Conservation (phyloP, 305 asterid genomes). For the Rubia balearica region DNA sequence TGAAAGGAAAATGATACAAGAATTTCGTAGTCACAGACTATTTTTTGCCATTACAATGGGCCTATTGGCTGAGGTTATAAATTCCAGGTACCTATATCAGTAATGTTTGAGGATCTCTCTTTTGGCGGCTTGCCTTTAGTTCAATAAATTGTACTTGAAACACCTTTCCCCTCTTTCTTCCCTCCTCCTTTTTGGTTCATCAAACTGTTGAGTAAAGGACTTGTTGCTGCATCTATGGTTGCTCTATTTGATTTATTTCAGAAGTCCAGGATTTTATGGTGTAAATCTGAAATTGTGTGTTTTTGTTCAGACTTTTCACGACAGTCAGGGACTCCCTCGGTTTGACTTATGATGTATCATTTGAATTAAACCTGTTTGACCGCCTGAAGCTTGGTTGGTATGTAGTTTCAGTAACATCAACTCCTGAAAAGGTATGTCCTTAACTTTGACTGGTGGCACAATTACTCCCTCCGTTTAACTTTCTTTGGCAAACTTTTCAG, state of each 20-base stretch:
- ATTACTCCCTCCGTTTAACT: not conserved
- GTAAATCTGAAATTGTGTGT: not conserved
- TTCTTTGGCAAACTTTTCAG: no score
- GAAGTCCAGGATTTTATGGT: not conserved
- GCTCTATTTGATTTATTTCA: conserved; percentile 9
- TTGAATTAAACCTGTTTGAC: conserved; percentile 93
- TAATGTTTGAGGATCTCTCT: not conserved
- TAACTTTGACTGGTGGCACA: conserved; percentile 7
- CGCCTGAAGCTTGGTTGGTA: conserved; percentile 97
- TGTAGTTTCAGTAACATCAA: conserved; percentile 91
- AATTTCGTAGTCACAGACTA: conserved; percentile 63
- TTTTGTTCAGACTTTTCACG: conserved; percentile 72
- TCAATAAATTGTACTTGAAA: not conserved
- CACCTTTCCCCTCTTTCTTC: not conserved
- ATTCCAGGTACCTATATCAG: conserved; percentile 59
- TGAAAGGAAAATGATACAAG: conserved; percentile 35
- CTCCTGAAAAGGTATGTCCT: conserved; percentile 81
- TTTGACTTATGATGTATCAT: conserved; percentile 90
- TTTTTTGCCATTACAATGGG: conserved; percentile 91
- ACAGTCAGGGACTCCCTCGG: conserved; percentile 99
- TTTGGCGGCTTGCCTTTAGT: not conserved
- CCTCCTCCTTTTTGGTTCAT: not conserved
- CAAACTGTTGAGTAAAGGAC: not conserved
- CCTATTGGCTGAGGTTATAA: conserved; percentile 86
- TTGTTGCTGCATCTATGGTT: not conserved